Evolutionary conservation across 140 eudicot species (phyloP).

Genomic region (Flaveria floridana): DNA sequence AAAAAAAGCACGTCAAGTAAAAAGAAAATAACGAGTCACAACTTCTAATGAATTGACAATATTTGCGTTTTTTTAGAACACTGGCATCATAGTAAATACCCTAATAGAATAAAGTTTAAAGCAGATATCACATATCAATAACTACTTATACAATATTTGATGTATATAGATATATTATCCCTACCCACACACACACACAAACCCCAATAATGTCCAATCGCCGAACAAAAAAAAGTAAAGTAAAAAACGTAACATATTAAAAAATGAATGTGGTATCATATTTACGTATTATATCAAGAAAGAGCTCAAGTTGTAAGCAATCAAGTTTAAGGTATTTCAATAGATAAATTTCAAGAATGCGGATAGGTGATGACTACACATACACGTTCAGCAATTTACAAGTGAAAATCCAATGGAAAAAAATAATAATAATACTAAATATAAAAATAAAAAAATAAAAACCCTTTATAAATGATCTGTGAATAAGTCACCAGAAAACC

Average conservation of each 20-base stretch:
- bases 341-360: not conserved
- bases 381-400: not conserved
- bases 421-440: not conserved
- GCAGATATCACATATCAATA: not conserved
- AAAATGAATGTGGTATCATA: not conserved
- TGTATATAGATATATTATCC: not conserved
- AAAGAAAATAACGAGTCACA: not conserved
- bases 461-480: not conserved
- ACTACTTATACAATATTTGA: not conserved
- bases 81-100: not conserved
- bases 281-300: slow-evolving; percentile 2
- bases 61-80: not conserved
- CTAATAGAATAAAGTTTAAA: not conserved
- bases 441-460: not conserved
- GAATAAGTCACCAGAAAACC: not conserved
- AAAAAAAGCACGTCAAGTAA: not conserved
- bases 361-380: not conserved
- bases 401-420: not conserved
- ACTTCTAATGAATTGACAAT: not conserved
- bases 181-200: not conserved
- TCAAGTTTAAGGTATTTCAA: not conserved
- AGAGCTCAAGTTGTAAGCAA: slow-evolving; percentile 14
- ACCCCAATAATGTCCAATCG: not conserved
- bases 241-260: not conserved
- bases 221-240: not conserved